Evolutionary conservation across 2,329 filamentous ascomycete species (phyloP).

Genomic region (Ustilaginoidea virens): DNA sequence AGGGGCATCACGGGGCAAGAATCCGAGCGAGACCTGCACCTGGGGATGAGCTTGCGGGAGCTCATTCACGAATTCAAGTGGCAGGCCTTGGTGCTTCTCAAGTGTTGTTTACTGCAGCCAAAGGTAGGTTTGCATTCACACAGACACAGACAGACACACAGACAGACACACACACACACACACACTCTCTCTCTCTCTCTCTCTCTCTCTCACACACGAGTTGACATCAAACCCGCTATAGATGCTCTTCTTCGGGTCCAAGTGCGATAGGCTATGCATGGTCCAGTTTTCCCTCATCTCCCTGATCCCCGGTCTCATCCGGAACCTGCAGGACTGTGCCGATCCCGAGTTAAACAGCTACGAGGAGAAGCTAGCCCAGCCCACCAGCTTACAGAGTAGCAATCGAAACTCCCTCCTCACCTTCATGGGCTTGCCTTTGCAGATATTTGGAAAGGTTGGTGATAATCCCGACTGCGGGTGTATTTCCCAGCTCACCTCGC

Average conservation of each 20-base stretch:
- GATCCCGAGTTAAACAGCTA: constrained; percentile 84
- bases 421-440: constrained; percentile 89
- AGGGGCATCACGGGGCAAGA: constrained; percentile 45
- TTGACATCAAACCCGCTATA: constrained; percentile 19
- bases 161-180: too few relatives aligned
- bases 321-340: constrained; percentile 85
- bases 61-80: constrained; percentile 88
- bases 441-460: constrained; percentile 77
- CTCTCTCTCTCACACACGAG: too few relatives aligned
- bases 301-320: constrained; percentile 81
- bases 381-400: constrained; percentile 79
- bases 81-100: constrained; percentile 86
- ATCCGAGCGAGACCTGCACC: constrained; percentile 67
- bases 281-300: constrained; percentile 96
- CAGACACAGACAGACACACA: too few relatives aligned
- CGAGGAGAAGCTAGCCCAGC: constrained; percentile 56
- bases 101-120: constrained; percentile 83
- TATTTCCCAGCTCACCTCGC: too few relatives aligned
- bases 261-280: constrained; percentile 92
- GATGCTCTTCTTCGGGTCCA: constrained; percentile 98
- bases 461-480: too few relatives aligned
- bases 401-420: constrained; percentile 78
- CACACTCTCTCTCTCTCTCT: too few relatives aligned
- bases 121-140: too few relatives aligned
- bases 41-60: constrained; percentile 78